Percentiles rank a stretch among this genome's conserved stretches.
phyloP scores from a whole-genome alignment of 805 yeast genomes.

The Saturnispora gosingensis region DNA sequence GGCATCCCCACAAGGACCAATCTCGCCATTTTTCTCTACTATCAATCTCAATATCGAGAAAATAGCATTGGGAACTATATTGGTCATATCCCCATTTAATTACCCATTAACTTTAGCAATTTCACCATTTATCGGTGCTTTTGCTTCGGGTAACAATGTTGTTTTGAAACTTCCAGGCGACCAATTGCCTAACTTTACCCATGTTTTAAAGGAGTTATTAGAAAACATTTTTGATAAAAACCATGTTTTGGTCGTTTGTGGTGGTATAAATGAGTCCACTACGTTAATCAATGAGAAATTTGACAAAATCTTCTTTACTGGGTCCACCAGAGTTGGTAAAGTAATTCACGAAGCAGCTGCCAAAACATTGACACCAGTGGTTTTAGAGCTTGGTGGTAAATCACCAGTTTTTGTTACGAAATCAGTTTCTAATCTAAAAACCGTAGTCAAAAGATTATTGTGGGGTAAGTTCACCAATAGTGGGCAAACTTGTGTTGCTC shows the following conservation, averaged over 20 bases:
- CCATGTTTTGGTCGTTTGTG: conserved; percentile 58
- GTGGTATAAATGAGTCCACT: conserved; percentile 56
- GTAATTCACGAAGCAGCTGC: conserved; percentile 76
- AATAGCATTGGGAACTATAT: conserved; percentile 53
- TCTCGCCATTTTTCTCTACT: conserved; percentile 28
- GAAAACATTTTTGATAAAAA: conserved; percentile 43
- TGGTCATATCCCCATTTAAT: conserved; percentile 74
- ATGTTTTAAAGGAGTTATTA: conserved; percentile 47
- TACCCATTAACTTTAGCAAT: conserved; percentile 62
- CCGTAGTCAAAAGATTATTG: conserved; percentile 49
- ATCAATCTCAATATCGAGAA: conserved; percentile 25
- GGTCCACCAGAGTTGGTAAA: conserved; percentile 66
- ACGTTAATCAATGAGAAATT: conserved; percentile 51
- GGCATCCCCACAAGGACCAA: conserved; percentile 34
- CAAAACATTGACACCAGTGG: conserved; percentile 69
- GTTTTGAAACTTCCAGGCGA: conserved; percentile 67
- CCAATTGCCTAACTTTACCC: conserved; percentile 51
- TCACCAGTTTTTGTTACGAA: conserved; percentile 61
- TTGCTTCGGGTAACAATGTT: conserved; percentile 80
- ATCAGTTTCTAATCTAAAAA: conserved; percentile 26
- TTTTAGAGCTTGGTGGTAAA: conserved; percentile 88
- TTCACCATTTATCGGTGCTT: conserved; percentile 64
- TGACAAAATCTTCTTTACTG: conserved; percentile 84
- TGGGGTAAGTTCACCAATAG: conserved; percentile 76
- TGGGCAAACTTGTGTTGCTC: conserved; percentile 89